phyloP scores from a whole-genome alignment of 192 early-diverging fungal genomes.

The Linnemannia hyalina region DNA sequence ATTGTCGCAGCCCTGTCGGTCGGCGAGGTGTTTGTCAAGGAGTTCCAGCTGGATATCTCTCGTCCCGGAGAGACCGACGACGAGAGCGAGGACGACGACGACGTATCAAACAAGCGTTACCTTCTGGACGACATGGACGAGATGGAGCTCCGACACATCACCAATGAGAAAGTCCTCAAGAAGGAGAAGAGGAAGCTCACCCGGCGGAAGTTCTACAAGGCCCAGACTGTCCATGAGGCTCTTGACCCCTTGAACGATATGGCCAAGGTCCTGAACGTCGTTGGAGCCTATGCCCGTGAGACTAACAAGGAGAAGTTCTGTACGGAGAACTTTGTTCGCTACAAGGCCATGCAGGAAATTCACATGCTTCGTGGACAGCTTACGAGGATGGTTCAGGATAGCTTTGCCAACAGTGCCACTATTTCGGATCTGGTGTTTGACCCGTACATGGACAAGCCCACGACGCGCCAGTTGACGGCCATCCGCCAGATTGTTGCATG shows the following conservation, averaged over 20 bases:
- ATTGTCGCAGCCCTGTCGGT: slow-evolving; percentile 94
- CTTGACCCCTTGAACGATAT: slow-evolving; percentile 88
- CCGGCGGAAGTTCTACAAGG: slow-evolving; percentile 79
- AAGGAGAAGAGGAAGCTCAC: slow-evolving; percentile 70
- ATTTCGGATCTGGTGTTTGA: slow-evolving; percentile 48
- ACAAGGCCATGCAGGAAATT: slow-evolving; percentile 80
- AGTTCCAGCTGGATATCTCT: slow-evolving; percentile 72
- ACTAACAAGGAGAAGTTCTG: slow-evolving; percentile 80
- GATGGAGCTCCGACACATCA: slow-evolving; percentile 67
- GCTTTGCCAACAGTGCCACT: slow-evolving; percentile 62
- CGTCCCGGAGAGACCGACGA: slow-evolving; percentile 69
- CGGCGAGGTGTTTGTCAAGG: slow-evolving; percentile 92
- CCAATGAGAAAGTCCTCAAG: slow-evolving; percentile 69
- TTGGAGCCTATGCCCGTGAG: slow-evolving; percentile 90
- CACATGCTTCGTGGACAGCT: slow-evolving; percentile 82
- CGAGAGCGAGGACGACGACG: slow-evolving; percentile 62
- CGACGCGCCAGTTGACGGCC: slow-evolving; percentile 73
- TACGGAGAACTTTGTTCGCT: slow-evolving; percentile 83
- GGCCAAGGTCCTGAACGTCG: slow-evolving; percentile 85
- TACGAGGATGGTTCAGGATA: slow-evolving; percentile 76
- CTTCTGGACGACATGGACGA: slow-evolving; percentile 52
- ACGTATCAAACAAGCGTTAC: slow-evolving; percentile 46
- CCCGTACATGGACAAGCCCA: slow-evolving; percentile 51
- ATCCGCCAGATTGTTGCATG: slow-evolving; percentile 91
- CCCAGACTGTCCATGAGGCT: slow-evolving; percentile 81